A percentile compares a stretch with the other conserved stretches of the same genome.
phyloP scores from a whole-genome alignment of 148 eudicot genomes.

The Arbutus unedo region DNA sequence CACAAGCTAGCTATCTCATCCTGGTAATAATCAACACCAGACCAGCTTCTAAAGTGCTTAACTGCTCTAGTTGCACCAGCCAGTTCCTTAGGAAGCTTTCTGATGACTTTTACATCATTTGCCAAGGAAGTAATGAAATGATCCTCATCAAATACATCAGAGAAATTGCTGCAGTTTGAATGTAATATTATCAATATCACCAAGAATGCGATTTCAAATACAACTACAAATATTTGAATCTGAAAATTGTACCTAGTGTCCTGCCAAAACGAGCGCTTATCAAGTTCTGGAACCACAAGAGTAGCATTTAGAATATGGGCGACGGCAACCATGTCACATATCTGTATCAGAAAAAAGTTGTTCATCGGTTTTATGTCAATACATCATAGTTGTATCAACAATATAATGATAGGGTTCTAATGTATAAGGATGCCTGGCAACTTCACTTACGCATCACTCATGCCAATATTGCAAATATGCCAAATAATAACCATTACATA shows the following conservation, averaged over 20 bases:
- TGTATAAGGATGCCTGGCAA: background rate
- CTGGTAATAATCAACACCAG: slow-evolving; percentile 79
- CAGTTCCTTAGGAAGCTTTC: slow-evolving; percentile 66
- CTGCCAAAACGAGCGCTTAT: slow-evolving; percentile 97
- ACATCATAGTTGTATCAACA: background rate
- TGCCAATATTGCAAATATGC: background rate
- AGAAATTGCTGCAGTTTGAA: slow-evolving; percentile 72
- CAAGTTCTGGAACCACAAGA: slow-evolving; percentile 93
- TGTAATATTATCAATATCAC: slow-evolving; percentile 6
- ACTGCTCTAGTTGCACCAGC: slow-evolving; percentile 62
- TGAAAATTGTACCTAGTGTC: slow-evolving; percentile 64
- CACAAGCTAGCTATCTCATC: slow-evolving; percentile 82
- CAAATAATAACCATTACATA: background rate
- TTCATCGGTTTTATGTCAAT: background rate
- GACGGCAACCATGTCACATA: slow-evolving; percentile 99
- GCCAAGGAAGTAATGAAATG: slow-evolving; percentile 76
- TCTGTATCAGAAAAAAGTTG: slow-evolving; percentile 41
- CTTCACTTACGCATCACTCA: background rate
- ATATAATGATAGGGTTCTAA: background rate
- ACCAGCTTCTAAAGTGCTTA: slow-evolving; percentile 94
- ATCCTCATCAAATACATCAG: slow-evolving; percentile 86
- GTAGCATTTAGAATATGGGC: slow-evolving; percentile 91
- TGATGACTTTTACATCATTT: slow-evolving; percentile 67
- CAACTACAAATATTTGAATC: slow-evolving; percentile 3
- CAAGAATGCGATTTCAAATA: slow-evolving; percentile 11